Percentiles rank a stretch among this genome's conserved stretches.
phyloP scores from a whole-genome alignment of 306 rosid genomes.

The Quercus rubra region DNA sequence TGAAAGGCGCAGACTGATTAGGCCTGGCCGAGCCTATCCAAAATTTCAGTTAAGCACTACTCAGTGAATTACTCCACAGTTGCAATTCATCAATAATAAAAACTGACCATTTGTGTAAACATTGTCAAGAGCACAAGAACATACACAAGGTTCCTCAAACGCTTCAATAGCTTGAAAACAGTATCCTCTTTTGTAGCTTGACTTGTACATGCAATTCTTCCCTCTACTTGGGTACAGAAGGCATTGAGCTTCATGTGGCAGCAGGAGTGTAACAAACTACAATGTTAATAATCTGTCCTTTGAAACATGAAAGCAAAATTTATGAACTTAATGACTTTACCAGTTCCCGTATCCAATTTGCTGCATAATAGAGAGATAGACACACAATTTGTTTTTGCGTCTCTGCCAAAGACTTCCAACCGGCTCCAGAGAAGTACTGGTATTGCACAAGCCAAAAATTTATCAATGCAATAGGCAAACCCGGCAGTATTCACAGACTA shows the following conservation, averaged over 20 bases:
- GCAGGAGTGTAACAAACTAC: not conserved
- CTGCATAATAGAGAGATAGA: conserved; percentile 33
- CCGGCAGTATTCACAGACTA: not conserved
- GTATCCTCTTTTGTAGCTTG: conserved; percentile 32
- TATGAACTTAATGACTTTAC: conserved; percentile 11
- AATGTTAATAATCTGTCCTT: not conserved
- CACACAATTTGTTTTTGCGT: conserved; percentile 37
- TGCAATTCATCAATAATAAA: not conserved
- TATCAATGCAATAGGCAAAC: conserved; percentile 6
- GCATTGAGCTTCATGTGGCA: conserved; percentile 33
- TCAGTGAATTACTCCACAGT: not conserved
- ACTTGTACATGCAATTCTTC: conserved; percentile 27
- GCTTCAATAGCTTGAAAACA: conserved; percentile 32
- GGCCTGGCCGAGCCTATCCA: too few species aligned
- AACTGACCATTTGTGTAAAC: not conserved
- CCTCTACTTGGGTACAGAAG: conserved; percentile 35
- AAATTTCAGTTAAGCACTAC: not conserved
- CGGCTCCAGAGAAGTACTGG: conserved; percentile 36
- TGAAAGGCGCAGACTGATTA: too few species aligned
- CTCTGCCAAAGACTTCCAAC: conserved; percentile 31
- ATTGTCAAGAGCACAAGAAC: not conserved
- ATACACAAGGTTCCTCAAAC: conserved; percentile 41
- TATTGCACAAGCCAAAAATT: conserved; percentile 2
- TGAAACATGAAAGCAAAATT: not conserved
- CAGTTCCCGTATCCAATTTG: conserved; percentile 43